phyloP scores from a whole-genome alignment of 2,329 filamentous ascomycete species.

The Graphilbum sp. region DNA sequence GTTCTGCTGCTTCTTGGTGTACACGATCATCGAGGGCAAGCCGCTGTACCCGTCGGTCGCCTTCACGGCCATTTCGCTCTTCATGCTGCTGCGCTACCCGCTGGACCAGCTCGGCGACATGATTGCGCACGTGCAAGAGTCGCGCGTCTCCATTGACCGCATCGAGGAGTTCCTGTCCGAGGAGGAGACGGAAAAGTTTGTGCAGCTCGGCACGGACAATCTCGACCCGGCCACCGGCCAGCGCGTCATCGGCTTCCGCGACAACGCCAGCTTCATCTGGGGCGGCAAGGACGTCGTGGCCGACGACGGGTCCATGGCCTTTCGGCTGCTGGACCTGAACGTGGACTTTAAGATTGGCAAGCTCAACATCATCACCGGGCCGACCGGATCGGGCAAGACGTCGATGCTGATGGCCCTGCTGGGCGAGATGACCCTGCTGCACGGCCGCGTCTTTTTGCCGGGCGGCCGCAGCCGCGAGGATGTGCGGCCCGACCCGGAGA shows the following conservation, averaged over 20 bases:
- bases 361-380: slow-evolving; percentile 82
- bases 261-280: slow-evolving; percentile 72
- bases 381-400: slow-evolving; percentile 90
- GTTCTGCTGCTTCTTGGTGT: slow-evolving; percentile 88
- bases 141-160: slow-evolving; percentile 91
- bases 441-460: slow-evolving; percentile 70
- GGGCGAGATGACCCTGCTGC: slow-evolving; percentile 82
- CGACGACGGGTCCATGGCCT: slow-evolving; percentile 53
- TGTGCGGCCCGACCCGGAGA: slow-evolving; percentile 63
- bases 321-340: slow-evolving; percentile 69
- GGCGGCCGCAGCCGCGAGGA: slow-evolving; percentile 77
- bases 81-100: slow-evolving; percentile 82
- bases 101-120: slow-evolving; percentile 95
- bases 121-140: slow-evolving; percentile 95
- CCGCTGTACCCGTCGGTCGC: slow-evolving; percentile 81
- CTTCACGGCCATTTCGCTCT: slow-evolving; percentile 91
- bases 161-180: slow-evolving; percentile 88
- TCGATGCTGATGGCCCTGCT: slow-evolving; percentile 90
- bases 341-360: slow-evolving; percentile 71
- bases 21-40: slow-evolving; percentile 80
- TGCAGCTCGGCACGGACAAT: slow-evolving; percentile 59
- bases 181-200: slow-evolving; percentile 91
- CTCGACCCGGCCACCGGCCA: slow-evolving; percentile 52
- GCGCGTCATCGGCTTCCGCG: slow-evolving; percentile 65
- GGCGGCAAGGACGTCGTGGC: slow-evolving; percentile 48